phyloP scores from a whole-genome alignment of 768 basidiomycete species.

The Suillus discolor region DNA sequence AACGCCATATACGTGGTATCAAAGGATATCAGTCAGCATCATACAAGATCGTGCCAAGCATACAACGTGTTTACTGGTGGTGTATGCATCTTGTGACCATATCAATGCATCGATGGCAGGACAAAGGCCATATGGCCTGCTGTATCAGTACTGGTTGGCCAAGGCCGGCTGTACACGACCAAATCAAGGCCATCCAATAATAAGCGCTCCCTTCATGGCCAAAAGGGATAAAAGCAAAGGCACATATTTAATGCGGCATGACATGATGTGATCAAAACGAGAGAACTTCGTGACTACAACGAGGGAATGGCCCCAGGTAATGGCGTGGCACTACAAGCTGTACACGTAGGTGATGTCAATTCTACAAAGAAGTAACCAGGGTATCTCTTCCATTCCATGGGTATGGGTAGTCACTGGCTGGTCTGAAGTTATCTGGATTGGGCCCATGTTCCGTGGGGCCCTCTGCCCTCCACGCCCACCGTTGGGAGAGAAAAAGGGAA shows the following conservation, averaged over 20 bases:
- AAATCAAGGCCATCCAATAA: not conserved
- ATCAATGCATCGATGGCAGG: not conserved
- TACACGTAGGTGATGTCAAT: not conserved
- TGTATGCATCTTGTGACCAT: not conserved
- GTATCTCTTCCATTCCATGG: not conserved
- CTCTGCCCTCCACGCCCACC: constrained; percentile 6
- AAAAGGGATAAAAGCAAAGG: constrained; percentile 9
- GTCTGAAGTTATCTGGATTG: not conserved
- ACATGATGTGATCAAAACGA: constrained; percentile 18
- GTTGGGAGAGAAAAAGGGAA: constrained; percentile 2
- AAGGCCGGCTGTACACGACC: not conserved
- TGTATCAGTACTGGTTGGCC: not conserved
- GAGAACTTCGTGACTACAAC: constrained; percentile 12
- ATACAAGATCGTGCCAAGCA: not conserved
- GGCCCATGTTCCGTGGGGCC: not conserved
- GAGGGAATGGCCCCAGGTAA: not conserved
- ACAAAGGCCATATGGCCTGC: not conserved
- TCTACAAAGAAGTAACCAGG: not conserved
- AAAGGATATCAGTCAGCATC: no score
- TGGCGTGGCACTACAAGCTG: not conserved
- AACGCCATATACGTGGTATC: not conserved
- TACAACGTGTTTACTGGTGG: not conserved
- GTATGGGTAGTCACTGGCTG: not conserved
- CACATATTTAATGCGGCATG: constrained; percentile 7
- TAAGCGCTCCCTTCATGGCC: constrained; percentile 3